phyloP scores from a whole-genome alignment of 164 flowering plant species.

The Nymphaea thermarum region DNA sequence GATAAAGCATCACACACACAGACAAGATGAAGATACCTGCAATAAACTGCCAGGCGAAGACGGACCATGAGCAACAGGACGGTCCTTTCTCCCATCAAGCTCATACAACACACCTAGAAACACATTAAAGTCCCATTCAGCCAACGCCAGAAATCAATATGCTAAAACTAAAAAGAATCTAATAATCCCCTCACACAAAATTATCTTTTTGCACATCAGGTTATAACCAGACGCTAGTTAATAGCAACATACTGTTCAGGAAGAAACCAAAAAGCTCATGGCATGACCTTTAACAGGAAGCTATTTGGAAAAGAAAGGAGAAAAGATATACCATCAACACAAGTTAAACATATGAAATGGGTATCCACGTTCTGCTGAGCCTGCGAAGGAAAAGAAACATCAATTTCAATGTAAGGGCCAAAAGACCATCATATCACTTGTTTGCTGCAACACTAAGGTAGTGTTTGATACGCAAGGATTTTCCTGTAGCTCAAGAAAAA shows the following conservation, averaged over 20 bases:
- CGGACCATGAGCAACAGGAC: slow-evolving; percentile 71
- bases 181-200: too few species aligned
- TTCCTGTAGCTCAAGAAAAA: too few species aligned
- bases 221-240: too few species aligned
- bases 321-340: slow-evolving; percentile 58
- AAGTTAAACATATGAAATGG: slow-evolving; percentile 86
- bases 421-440: neutral
- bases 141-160: too few species aligned
- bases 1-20: too few species aligned
- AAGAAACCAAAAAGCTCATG: too few species aligned
- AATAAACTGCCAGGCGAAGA: slow-evolving; percentile 62
- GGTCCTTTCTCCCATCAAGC: slow-evolving; percentile 84
- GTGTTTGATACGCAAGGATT: too few species aligned
- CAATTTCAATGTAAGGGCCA: slow-evolving; percentile 3
- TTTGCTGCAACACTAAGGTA: too few species aligned
- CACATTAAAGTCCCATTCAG: neutral
- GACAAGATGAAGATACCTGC: slow-evolving; percentile 32
- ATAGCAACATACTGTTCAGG: too few species aligned
- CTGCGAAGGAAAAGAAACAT: slow-evolving; percentile 18
- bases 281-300: too few species aligned
- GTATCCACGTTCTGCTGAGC: slow-evolving; percentile 61
- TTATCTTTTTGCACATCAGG: too few species aligned
- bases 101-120: slow-evolving; percentile 69
- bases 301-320: neutral
- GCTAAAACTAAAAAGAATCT: too few species aligned